Percentiles rank a stretch among this genome's conserved stretches.
Conservation (phyloP, 169 alveolate genomes). For the Plasmodium coatneyi region DNA sequence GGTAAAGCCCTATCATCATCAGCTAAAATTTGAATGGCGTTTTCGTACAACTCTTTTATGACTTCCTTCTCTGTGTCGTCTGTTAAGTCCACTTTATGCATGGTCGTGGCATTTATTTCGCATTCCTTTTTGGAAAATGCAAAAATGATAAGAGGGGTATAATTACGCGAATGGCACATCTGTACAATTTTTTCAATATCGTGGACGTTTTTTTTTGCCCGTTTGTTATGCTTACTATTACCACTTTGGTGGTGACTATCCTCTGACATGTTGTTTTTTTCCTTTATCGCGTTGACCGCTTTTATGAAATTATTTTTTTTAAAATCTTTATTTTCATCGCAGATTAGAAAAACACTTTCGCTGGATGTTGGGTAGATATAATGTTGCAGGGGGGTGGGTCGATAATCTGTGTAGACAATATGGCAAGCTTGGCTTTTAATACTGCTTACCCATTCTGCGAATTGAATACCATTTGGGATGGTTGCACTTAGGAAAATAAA, state of each 20-base stretch:
- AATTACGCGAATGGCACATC: conserved; percentile 92
- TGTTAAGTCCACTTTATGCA: conserved; percentile 87
- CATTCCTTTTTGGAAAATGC: conserved; percentile 98
- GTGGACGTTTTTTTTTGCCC: conserved; percentile 74
- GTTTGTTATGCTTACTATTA: conserved; percentile 71
- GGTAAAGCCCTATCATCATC: conserved; percentile 97
- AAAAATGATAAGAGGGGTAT: conserved; percentile 97
- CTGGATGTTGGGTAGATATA: conserved; percentile 96
- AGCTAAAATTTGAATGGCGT: conserved; percentile 96
- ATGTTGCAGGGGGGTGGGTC: conserved; percentile 99
- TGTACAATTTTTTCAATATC: conserved; percentile 94
- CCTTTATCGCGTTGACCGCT: conserved; percentile 80
- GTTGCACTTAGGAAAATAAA: conserved; percentile 99
- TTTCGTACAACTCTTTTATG: conserved; percentile 94
- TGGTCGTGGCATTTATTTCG: conserved; percentile 94
- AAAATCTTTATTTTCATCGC: conserved; percentile 95
- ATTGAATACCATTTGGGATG: conserved; percentile 98
- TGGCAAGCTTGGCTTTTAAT: conserved; percentile 98
- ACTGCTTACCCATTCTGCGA: conserved; percentile 99
- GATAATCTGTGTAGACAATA: conserved; percentile 97
- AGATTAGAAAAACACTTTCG: conserved; percentile 94
- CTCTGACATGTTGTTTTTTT: conserved; percentile 85
- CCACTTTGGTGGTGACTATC: conserved; percentile 62
- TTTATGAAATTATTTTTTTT: conserved; percentile 81
- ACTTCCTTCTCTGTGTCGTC: conserved; percentile 90